Evolutionary conservation across 1,139 yeast genomes (phyloP), one percentile per base, ranked within the genome.

Genomic region (Yamadazyma trypodendri): DNA sequence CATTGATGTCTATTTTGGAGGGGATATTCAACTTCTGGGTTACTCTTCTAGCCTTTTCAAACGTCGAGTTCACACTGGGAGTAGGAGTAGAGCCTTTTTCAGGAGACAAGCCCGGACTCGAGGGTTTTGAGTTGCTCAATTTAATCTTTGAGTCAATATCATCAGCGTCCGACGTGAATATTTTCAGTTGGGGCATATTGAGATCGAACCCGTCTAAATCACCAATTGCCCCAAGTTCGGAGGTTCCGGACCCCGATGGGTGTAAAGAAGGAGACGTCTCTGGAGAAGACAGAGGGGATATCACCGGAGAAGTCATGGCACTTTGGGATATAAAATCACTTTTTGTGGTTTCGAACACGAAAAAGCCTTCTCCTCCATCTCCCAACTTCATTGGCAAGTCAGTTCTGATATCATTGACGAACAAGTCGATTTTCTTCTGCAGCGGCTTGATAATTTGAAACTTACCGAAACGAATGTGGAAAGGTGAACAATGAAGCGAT

Each of bases 291-390:
- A 78, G 66, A 0, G 97, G 95, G 28, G 96, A 85, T 20, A 88
- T 67, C 28, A 92, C 95, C 0, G 99, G 99, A 0, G 97, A 88
- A 0, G 98, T 89, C 48, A 88, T 76, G 44, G 88, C 74, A 45
- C 87, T 84, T 40, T 74, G 71, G 1, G 96, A 95, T 13, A 90
- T 84, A 23, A 59, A 51, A 36, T 76, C 75, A 35, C 61, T 61
- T 39, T 75, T 72, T 28, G 75, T 76, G 2, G 97, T 86, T 54
- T 90, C 96, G 64, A 92, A 90, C 34, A 92, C 98, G 56, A 92
- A 92, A 58, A 89, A 90, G 0, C 97, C 98, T 60, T 92, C 99
- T 18, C 99, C 99, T 3, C 95, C 96, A 44, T 92, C 98, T 10
- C 97, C 96, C 35, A 92, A 65, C 61, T 92, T 92, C 98, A 92